Evolutionary conservation across 805 yeast species (phyloP), one percentile per base, ranked within the genome.

Genomic region (Candida ponderosae): DNA sequence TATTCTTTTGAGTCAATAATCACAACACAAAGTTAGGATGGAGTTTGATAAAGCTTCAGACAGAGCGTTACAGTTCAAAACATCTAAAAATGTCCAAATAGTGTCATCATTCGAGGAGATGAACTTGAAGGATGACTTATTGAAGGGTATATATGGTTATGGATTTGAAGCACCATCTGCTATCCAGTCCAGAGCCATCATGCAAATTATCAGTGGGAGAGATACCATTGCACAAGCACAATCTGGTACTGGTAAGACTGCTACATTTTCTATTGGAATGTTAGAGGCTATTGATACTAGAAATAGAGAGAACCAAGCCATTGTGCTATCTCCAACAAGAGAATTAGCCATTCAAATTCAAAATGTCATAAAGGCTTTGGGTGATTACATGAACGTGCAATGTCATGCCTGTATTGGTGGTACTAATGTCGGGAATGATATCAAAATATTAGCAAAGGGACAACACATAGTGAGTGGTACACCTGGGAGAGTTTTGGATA

Each of bases 231-330:
- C 98, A 43, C 98, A 93, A 69, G 97, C 98, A 41, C 98, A 93
- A 68, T 87, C 96, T 28, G 98, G 98, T 66, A 93, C 98, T 35
- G 98, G 98, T 66, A 93, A 93, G 70, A 93, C 98, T 21, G 98
- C 97, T 47, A 93, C 98, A 34, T 93, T 93, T 72, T 75, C 97
- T 46, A 90, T 93, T 48, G 90, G 96, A 19, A 84, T 88, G 72
- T 68, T 93, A 47, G 95, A 93, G 65, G 84, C 76, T 45, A 74
- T 93, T 38, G 95, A 90, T 51, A 68, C 80, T 40, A 74, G 71
- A 45, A 65, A 75, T 45, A 73, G 78, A 56, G 84, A 83, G 45
- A 73, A 87, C 43, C 97, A 93, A 66, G 96, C 96, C 31, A 68
- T 93, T 45, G 81, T 93, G 34, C 65, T 93, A 45, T 87, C 96